phyloP scores from a whole-genome alignment of 768 basidiomycete species.

The Rhodotorula toruloides region DNA sequence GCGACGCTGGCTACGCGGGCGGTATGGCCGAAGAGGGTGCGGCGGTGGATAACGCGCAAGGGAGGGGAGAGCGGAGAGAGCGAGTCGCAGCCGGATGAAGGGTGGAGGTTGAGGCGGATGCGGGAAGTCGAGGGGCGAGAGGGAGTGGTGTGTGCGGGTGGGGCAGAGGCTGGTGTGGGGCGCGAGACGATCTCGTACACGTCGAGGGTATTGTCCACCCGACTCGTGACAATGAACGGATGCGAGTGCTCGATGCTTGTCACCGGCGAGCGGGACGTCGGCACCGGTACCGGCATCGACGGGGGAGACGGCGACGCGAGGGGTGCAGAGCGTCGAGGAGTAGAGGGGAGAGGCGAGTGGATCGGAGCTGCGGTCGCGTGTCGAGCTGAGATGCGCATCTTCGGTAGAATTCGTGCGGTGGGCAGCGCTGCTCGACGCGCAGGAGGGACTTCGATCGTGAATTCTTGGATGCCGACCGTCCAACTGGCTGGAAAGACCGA shows the following conservation, averaged over 20 bases:
- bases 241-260: constrained; percentile 23
- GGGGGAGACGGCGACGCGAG: neutral
- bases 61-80: neutral
- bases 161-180: neutral
- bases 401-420: neutral
- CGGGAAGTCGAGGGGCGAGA: neutral
- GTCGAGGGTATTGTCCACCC: constrained; percentile 26
- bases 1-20: constrained; percentile 23
- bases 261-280: neutral
- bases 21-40: constrained; percentile 34
- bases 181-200: constrained; percentile 13
- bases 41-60: neutral
- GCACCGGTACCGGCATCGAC: neutral
- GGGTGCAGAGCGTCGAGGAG: neutral
- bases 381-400: neutral
- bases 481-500: constrained; percentile 27
- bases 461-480: constrained; percentile 34
- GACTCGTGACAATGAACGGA: constrained; percentile 21
- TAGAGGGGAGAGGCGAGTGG: neutral
- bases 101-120: neutral
- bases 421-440: neutral
- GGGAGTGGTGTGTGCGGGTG: neutral
- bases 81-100: too few species aligned
- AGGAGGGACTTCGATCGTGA: neutral
- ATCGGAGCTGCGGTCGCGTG: constrained; percentile 2